These are phyloP conservation scores for Catenaria anguillulae DNA, from an alignment of 371 early-diverging fungal genomes.

Conservation along the genomic window DNA sequence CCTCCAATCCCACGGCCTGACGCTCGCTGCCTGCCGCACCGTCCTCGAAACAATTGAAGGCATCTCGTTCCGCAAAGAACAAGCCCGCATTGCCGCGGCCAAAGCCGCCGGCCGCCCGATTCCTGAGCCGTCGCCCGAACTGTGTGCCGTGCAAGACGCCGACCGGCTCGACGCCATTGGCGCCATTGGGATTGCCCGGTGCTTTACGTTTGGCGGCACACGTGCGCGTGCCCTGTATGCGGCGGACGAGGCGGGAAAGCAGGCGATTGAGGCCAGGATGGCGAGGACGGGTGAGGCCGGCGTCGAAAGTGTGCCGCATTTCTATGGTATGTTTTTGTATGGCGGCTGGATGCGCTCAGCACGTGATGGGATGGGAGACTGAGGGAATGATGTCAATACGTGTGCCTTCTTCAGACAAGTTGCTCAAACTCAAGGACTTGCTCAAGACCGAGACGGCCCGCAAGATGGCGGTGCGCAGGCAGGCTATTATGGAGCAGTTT, in stretches of 20 bases:
- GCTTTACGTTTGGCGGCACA: conserved; percentile 17
- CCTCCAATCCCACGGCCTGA: background rate
- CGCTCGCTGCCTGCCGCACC: background rate
- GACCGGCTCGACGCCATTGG: conserved; percentile 22
- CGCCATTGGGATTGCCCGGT: conserved; percentile 19
- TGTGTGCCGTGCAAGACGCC: conserved; percentile 16
- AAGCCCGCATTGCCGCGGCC: background rate
- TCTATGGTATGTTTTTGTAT: background rate
- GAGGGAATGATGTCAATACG: too few relatives aligned
- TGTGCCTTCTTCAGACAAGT: conserved; percentile 24
- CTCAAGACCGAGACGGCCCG: conserved; percentile 22
- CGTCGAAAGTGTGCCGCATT: background rate
- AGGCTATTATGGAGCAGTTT: conserved; percentile 17
- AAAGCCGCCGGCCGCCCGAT: background rate
- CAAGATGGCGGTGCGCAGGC: conserved; percentile 17
- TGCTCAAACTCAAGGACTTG: conserved; percentile 16
- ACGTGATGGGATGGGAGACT: background rate
- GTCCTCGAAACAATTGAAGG: conserved; percentile 2
- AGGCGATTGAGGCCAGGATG: background rate
- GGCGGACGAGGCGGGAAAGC: background rate
- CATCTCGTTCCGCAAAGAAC: background rate
- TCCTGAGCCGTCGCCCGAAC: conserved; percentile 2
- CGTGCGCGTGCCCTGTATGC: conserved; percentile 10
- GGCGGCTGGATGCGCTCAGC: background rate
- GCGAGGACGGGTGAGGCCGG: background rate